phyloP scores from a whole-genome alignment of 78 protist species.

The Speleostelium caveatum region DNA sequence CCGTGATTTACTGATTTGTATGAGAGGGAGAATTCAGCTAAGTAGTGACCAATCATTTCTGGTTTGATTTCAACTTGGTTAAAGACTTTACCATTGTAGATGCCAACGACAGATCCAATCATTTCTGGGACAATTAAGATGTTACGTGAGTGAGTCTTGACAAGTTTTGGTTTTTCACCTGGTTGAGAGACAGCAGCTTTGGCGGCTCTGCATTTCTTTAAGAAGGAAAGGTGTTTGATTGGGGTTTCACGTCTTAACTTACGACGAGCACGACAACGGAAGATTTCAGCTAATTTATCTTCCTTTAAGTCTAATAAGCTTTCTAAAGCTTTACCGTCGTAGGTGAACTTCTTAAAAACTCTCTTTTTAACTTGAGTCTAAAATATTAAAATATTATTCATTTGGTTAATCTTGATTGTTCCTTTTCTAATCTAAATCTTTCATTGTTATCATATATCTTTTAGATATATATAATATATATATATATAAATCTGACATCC shows the following conservation, averaged over 20 bases:
- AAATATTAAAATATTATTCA: too few species aligned
- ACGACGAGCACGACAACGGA: slow-evolving; percentile 97
- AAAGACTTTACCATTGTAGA: slow-evolving; percentile 99
- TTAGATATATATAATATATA: too few species aligned
- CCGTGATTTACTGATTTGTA: slow-evolving; percentile 99
- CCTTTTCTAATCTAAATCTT: too few species aligned
- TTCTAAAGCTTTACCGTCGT: slow-evolving; percentile 98
- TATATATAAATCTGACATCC: too few species aligned
- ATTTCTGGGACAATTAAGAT: slow-evolving; percentile 98
- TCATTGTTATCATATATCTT: too few species aligned
- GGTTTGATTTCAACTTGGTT: slow-evolving; percentile 98
- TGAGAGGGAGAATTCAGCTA: slow-evolving; percentile 99
- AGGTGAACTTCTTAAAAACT: slow-evolving; percentile 97
- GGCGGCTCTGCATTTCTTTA: slow-evolving; percentile 95
- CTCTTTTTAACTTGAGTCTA: slow-evolving; percentile 88
- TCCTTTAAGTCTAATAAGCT: slow-evolving; percentile 92
- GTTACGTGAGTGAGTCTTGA: slow-evolving; percentile 99
- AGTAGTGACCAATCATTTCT: slow-evolving; percentile 99
- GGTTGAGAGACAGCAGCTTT: slow-evolving; percentile 82
- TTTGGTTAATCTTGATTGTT: too few species aligned
- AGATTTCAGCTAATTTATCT: slow-evolving; percentile 89
- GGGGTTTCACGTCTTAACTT: slow-evolving; percentile 94
- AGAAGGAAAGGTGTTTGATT: slow-evolving; percentile 89
- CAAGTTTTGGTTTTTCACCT: slow-evolving; percentile 97
- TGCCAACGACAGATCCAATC: slow-evolving; percentile 99